Evolutionary conservation across 257 asterid species (phyloP).

Genomic region (Catharanthus roseus): DNA sequence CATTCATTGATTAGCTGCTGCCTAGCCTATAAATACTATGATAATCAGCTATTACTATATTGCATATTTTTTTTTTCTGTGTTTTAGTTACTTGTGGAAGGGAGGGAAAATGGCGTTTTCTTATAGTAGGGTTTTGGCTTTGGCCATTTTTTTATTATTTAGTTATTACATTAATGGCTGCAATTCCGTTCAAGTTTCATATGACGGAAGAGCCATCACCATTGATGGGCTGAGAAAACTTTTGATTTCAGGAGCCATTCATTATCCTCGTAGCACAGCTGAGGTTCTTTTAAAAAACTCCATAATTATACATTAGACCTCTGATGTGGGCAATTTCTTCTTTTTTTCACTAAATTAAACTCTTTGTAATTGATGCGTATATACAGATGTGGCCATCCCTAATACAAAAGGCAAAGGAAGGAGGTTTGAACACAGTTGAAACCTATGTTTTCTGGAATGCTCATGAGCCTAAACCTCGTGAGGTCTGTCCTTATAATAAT

Average conservation of each 20-base stretch:
- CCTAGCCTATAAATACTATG: too few relatives aligned
- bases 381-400: slow-evolving; percentile 43
- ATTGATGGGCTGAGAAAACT: background rate
- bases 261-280: background rate
- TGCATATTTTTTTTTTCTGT: too few relatives aligned
- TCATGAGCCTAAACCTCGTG: slow-evolving; percentile 41
- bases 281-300: background rate
- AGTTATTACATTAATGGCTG: background rate
- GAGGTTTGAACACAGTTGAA: slow-evolving; percentile 44
- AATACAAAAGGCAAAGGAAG: slow-evolving; percentile 41
- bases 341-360: background rate
- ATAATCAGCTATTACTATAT: too few relatives aligned
- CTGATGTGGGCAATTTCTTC: too few relatives aligned
- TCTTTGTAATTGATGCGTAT: background rate
- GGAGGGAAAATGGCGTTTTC: too few relatives aligned
- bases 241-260: background rate
- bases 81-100: too few relatives aligned
- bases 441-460: slow-evolving; percentile 48
- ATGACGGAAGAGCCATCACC: background rate
- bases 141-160: background rate
- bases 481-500: slow-evolving; percentile 24
- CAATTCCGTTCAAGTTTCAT: background rate
- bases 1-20: too few relatives aligned
- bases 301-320: background rate
- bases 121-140: too few relatives aligned